phyloP scores from a whole-genome alignment of 345 rosid genomes.

The Reutealis trisperma region DNA sequence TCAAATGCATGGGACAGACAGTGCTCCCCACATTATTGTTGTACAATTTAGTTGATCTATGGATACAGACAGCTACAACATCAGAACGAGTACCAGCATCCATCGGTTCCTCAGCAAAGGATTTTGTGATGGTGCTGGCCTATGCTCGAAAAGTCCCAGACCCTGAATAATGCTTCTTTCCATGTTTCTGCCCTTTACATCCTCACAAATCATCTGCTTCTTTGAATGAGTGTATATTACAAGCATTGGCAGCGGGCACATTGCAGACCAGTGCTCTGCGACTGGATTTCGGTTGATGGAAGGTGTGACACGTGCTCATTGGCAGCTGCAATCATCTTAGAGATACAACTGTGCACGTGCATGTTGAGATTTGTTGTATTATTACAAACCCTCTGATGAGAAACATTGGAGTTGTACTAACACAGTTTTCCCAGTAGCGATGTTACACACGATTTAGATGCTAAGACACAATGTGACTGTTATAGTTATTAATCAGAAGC shows the following conservation, averaged over 20 bases:
- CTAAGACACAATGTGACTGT: background rate
- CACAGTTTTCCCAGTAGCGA: background rate
- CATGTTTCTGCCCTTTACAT: background rate
- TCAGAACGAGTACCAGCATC: constrained; percentile 21
- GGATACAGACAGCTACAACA: constrained; percentile 23
- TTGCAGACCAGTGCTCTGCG: background rate
- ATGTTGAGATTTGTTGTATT: background rate
- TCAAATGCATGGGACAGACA: constrained; percentile 33
- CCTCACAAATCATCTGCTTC: background rate
- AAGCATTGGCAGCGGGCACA: background rate
- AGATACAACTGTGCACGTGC: background rate
- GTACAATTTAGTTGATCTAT: constrained; percentile 27
- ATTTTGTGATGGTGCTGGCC: constrained; percentile 34
- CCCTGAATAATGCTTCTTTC: constrained; percentile 14
- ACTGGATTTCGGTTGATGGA: background rate
- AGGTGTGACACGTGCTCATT: background rate
- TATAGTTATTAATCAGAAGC: background rate
- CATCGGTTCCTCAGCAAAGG: constrained; percentile 33
- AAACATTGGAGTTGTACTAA: background rate
- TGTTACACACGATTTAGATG: background rate
- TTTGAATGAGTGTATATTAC: constrained; percentile 20
- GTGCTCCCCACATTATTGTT: constrained; percentile 26
- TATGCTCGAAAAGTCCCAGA: constrained; percentile 30
- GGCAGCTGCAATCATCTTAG: background rate
- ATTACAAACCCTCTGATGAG: background rate